Percentiles rank a stretch among this genome's conserved stretches.
phyloP scores from a whole-genome alignment of 106 monocot genomes.

The Dendrobium huoshanense region DNA sequence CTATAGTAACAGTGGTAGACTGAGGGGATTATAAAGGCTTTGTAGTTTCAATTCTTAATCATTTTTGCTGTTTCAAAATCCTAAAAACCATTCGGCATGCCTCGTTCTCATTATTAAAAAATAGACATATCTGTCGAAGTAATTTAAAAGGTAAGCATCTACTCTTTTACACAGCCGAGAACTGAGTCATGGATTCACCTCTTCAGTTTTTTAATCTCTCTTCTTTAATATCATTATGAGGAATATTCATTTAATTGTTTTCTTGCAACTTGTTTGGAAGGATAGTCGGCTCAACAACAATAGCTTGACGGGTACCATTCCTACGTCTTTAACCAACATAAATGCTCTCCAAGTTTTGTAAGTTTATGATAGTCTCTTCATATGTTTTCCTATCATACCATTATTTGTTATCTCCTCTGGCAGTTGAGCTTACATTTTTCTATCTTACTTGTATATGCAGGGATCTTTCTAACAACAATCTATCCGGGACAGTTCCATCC shows the following conservation, averaged over 20 bases:
- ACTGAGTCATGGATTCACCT: background rate
- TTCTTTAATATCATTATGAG: background rate
- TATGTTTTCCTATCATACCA: background rate
- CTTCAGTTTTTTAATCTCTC: background rate
- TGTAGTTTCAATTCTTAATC: no score
- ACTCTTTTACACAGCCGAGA: background rate
- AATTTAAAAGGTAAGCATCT: background rate
- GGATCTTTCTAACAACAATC: conserved; percentile 87
- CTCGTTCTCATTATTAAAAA: no score
- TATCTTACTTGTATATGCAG: conserved; percentile 22
- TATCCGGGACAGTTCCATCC: conserved; percentile 81
- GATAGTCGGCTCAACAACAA: conserved; percentile 93
- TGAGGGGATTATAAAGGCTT: no score
- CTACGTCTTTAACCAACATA: conserved; percentile 59
- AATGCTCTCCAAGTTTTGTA: conserved; percentile 76
- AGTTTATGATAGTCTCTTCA: conserved; percentile 26
- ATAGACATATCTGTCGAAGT: no score
- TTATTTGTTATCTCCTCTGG: conserved; percentile 2
- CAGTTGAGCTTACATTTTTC: background rate
- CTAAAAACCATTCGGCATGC: no score
- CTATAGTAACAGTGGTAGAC: no score
- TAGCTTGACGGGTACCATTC: conserved; percentile 55
- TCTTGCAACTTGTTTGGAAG: conserved; percentile 33
- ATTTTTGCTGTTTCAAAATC: background rate
- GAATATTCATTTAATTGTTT: conserved; percentile 2